Evolutionary conservation across 805 yeast species (phyloP).

Genomic region (Martiniozyma abietophila): DNA sequence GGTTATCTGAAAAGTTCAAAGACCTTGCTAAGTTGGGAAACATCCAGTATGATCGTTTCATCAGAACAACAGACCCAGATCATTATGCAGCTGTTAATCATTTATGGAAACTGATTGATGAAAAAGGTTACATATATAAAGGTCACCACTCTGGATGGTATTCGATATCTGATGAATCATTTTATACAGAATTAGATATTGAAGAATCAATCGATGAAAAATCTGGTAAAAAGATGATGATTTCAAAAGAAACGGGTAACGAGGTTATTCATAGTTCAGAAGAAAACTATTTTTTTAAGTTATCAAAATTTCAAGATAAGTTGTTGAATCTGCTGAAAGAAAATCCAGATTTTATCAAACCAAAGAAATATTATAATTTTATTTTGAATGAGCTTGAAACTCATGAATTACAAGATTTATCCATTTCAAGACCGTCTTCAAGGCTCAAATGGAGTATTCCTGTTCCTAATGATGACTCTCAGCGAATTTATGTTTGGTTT

Average conservation of each 20-base stretch:
- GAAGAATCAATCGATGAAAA: conserved; percentile 29
- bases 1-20: conserved; percentile 54
- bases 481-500: conserved; percentile 90
- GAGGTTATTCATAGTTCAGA: conserved; percentile 72
- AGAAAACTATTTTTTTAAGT: conserved; percentile 75
- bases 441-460: conserved; percentile 84
- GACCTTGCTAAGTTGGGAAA: conserved; percentile 48
- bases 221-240: conserved; percentile 25
- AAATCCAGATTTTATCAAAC: conserved; percentile 57
- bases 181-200: conserved; percentile 77
- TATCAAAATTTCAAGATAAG: conserved; percentile 48
- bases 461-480: conserved; percentile 73
- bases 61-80: conserved; percentile 83
- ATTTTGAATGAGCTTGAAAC: conserved; percentile 49
- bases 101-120: conserved; percentile 58
- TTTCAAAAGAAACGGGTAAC: conserved; percentile 62
- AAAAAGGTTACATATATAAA: conserved; percentile 62
- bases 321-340: conserved; percentile 40
- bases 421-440: conserved; percentile 76
- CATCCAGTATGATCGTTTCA: conserved; percentile 64
- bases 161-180: conserved; percentile 87
- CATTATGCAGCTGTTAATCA: conserved; percentile 56
- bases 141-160: conserved; percentile 94
- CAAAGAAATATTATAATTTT: conserved; percentile 44
- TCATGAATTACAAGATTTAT: conserved; percentile 50